Evolutionary conservation across 2,329 filamentous ascomycete species (phyloP).

Genomic region (Monilinia fructigena): DNA sequence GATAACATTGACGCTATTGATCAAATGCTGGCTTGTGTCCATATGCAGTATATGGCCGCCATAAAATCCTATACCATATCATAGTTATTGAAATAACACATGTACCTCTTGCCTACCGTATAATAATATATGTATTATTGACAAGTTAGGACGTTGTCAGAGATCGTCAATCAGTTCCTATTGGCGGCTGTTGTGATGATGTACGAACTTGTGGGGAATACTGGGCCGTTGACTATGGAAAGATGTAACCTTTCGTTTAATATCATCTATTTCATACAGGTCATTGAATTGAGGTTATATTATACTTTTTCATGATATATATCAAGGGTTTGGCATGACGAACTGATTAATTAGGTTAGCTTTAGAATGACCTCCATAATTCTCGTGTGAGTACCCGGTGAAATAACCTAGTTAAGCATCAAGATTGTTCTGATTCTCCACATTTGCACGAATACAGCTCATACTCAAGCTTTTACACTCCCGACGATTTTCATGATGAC

Average conservation of each 20-base stretch:
- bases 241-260: too few relatives aligned
- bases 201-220: constrained; percentile 15
- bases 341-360: not conserved
- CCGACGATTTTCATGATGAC: too few relatives aligned
- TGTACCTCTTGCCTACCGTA: not conserved
- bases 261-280: too few relatives aligned
- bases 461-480: constrained; percentile 4
- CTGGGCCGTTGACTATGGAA: not conserved
- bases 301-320: not conserved
- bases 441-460: not conserved
- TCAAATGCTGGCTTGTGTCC: not conserved
- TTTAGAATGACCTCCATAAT: not conserved
- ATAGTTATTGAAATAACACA: not conserved
- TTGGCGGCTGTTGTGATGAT: constrained; percentile 8
- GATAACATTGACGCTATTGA: not conserved
- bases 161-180: not conserved
- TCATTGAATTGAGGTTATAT: not conserved
- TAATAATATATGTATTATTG: not conserved
- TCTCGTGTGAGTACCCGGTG: not conserved
- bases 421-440: too few relatives aligned
- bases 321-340: not conserved
- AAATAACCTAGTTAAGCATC: constrained; percentile 2
- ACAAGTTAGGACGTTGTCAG: not conserved
- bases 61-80: not conserved
- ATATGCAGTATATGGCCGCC: not conserved